A percentile compares a stretch with the other conserved stretches of the same genome.
These are phyloP conservation scores for Backusella morwellensis DNA, from an alignment of 192 early-diverging fungal species.

Conservation along the genomic window DNA sequence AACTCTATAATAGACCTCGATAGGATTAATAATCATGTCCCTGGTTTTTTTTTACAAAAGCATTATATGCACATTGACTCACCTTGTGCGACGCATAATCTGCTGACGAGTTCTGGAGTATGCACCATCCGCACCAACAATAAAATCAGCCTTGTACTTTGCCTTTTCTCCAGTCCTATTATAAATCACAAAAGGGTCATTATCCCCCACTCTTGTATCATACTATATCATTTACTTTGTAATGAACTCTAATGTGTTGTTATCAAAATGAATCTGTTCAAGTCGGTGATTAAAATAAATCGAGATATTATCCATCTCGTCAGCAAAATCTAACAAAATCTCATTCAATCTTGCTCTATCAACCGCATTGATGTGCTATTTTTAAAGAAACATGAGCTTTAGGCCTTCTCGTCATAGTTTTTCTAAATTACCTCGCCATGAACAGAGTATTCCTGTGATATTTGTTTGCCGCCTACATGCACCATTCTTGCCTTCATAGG, in stretches of 20 bases:
- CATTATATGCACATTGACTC: conserved; percentile 8
- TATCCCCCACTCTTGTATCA: too few species aligned
- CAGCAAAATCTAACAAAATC: conserved; percentile 73
- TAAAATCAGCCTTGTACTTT: conserved; percentile 64
- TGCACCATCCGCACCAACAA: conserved; percentile 90
- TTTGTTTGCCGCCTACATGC: conserved; percentile 65
- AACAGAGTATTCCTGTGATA: conserved; percentile 84
- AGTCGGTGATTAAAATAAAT: conserved; percentile 79
- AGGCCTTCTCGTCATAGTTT: not conserved
- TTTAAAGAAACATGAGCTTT: not conserved
- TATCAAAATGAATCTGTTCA: conserved; percentile 68
- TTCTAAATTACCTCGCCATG: conserved; percentile 66
- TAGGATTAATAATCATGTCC: not conserved
- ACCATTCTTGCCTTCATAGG: conserved; percentile 96
- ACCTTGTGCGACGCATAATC: conserved; percentile 76
- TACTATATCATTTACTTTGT: conserved; percentile 34
- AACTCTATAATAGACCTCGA: conserved; percentile 46
- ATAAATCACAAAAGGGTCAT: too few species aligned
- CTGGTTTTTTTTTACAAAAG: not conserved
- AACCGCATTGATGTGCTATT: conserved; percentile 89
- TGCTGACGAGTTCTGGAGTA: conserved; percentile 77
- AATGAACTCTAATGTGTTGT: conserved; percentile 50
- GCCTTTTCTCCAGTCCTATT: conserved; percentile 22
- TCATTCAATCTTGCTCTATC: conserved; percentile 83
- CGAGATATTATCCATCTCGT: conserved; percentile 61